Evolutionary conservation across 1,139 yeast genomes (phyloP).

Genomic region (Geotrichum citri-aurantii): DNA sequence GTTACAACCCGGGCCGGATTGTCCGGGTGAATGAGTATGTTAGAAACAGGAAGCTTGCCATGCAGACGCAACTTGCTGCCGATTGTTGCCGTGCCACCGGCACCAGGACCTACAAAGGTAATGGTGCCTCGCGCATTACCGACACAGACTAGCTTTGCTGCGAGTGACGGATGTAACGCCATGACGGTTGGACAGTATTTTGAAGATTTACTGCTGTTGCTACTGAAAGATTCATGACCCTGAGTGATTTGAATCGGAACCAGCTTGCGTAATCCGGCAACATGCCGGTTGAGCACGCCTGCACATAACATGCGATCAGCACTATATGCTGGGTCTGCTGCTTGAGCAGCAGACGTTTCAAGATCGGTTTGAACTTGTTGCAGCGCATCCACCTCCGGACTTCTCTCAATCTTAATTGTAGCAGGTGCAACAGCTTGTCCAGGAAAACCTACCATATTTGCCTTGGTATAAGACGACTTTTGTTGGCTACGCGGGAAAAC

Average conservation of each 20-base stretch:
- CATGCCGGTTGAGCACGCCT: background rate
- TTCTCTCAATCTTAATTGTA: background rate
- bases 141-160: constrained; percentile 4
- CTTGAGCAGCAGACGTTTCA: background rate
- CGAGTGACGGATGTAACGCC: constrained; percentile 4
- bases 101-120: background rate
- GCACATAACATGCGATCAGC: background rate
- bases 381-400: background rate
- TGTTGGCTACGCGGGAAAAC: background rate
- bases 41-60: background rate
- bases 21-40: background rate
- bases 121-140: constrained; percentile 8
- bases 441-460: background rate
- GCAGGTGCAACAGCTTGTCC: background rate
- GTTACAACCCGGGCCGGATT: background rate
- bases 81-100: background rate
- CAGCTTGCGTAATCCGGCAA: background rate
- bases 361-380: background rate
- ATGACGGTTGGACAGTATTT: background rate
- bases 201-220: background rate
- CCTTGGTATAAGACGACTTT: background rate
- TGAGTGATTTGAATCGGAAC: background rate
- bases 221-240: background rate
- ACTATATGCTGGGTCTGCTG: background rate
- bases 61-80: constrained; percentile 5